Conservation (phyloP, 106 monocot genomes). For the Dendrobium officinale region DNA sequence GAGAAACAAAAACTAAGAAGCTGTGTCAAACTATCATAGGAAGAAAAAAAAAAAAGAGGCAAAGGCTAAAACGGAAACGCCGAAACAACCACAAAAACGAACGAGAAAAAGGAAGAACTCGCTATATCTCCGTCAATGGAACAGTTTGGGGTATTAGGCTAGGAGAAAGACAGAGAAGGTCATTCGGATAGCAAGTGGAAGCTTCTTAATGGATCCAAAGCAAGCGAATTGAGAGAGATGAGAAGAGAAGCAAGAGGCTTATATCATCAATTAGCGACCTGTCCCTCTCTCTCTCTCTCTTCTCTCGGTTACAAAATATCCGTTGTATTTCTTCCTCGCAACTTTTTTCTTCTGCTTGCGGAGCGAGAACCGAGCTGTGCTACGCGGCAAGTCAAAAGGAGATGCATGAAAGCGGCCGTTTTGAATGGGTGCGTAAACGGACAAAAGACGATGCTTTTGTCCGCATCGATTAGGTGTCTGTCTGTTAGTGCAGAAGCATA, state of each 20-base stretch:
- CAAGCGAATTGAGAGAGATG: neutral
- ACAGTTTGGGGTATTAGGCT: neutral
- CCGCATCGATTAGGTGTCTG: slow-evolving; percentile 17
- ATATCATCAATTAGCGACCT: neutral
- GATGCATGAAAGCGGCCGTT: neutral
- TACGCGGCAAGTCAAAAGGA: neutral
- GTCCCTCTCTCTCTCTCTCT: neutral
- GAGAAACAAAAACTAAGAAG: neutral
- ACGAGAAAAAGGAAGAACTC: neutral
- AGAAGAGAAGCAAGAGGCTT: neutral
- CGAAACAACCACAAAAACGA: neutral
- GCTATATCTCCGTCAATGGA: neutral
- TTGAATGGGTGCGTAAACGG: slow-evolving; percentile 19
- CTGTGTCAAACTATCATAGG: neutral
- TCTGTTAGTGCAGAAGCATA: slow-evolving; percentile 21
- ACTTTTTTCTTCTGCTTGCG: neutral
- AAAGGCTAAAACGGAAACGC: neutral
- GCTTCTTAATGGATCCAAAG: neutral
- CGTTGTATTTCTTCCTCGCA: neutral
- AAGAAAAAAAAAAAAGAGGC: slow-evolving; percentile 8
- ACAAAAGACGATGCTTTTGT: slow-evolving; percentile 25
- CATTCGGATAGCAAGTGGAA: neutral
- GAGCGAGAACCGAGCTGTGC: neutral
- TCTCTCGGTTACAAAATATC: neutral
- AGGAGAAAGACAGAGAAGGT: neutral